Percentiles rank a stretch among this genome's conserved stretches.
These are phyloP conservation scores for Deinandra increscens DNA, from an alignment of 129 eudicot species.

Conservation along the genomic window DNA sequence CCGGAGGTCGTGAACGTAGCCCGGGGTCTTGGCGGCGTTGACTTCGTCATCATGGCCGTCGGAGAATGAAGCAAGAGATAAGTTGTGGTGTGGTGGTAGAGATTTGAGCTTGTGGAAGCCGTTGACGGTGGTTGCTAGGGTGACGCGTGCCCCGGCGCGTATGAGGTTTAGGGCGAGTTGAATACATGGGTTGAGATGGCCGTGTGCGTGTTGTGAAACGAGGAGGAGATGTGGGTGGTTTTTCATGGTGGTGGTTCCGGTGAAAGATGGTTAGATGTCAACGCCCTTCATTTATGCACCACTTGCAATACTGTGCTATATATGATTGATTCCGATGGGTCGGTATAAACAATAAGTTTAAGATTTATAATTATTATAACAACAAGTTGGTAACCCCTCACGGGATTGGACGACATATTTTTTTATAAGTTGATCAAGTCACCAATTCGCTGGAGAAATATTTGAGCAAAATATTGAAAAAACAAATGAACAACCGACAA, in stretches of 20 bases:
- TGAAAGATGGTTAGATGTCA: background rate
- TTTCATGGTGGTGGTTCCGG: constrained; percentile 2
- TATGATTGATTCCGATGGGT: too few species aligned
- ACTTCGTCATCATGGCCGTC: constrained; percentile 42
- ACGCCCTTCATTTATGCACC: too few species aligned
- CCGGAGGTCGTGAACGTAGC: constrained; percentile 25
- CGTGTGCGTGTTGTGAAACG: constrained; percentile 39
- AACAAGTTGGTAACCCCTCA: too few species aligned
- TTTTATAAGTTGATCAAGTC: too few species aligned
- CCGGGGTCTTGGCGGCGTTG: background rate
- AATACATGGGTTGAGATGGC: constrained; percentile 69
- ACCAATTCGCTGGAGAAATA: too few species aligned
- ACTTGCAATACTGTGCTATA: too few species aligned
- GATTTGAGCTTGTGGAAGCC: constrained; percentile 31
- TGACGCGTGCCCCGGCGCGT: constrained; percentile 41
- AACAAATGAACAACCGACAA: too few species aligned
- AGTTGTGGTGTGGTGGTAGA: constrained; percentile 17
- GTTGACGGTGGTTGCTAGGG: constrained; percentile 43
- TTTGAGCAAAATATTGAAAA: too few species aligned
- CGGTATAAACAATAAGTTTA: too few species aligned
- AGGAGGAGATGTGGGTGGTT: constrained; percentile 47
- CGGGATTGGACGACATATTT: too few species aligned
- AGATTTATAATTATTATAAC: too few species aligned
- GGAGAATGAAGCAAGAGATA: constrained; percentile 40
- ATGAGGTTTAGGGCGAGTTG: constrained; percentile 54